Conservation (phyloP, 345 rosid species). For the Cardamine chenopodiifolia region DNA sequence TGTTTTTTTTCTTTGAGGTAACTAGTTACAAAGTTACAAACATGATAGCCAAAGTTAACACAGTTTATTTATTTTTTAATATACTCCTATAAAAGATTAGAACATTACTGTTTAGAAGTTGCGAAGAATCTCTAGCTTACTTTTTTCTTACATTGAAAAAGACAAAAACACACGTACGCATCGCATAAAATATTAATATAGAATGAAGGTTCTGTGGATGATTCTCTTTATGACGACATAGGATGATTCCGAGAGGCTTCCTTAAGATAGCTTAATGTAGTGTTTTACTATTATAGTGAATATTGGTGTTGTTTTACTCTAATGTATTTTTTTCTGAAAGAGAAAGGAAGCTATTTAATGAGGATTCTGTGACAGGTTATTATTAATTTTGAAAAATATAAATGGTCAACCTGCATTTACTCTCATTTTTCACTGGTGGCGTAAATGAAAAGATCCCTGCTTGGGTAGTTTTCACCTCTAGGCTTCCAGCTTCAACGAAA, state of each 20-base stretch:
- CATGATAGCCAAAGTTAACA: not conserved
- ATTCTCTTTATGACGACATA: not conserved
- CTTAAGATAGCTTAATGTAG: slow-evolving; percentile 11
- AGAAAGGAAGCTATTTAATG: slow-evolving; percentile 26
- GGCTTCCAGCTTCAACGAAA: slow-evolving; percentile 12
- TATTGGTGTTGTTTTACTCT: not conserved
- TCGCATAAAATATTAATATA: not conserved
- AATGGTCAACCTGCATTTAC: slow-evolving; percentile 43
- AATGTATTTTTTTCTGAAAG: not conserved
- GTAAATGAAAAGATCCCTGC: slow-evolving; percentile 24
- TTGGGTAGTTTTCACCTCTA: slow-evolving; percentile 1
- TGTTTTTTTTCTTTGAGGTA: not conserved
- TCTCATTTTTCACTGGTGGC: not conserved
- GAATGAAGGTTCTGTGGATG: slow-evolving; percentile 1
- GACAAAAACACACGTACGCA: slow-evolving; percentile 34
- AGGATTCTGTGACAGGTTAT: slow-evolving; percentile 10
- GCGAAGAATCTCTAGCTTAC: slow-evolving; percentile 4
- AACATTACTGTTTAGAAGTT: slow-evolving; percentile 18
- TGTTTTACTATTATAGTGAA: not conserved
- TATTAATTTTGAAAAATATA: not conserved
- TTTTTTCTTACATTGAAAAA: not conserved
- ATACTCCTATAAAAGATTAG: not conserved
- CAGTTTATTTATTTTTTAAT: not conserved
- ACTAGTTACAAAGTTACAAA: not conserved
- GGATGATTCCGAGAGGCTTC: slow-evolving; percentile 34